These are phyloP conservation scores for Hura crepitans DNA, from an alignment of 441 rosid genomes.

Conservation along the genomic window DNA sequence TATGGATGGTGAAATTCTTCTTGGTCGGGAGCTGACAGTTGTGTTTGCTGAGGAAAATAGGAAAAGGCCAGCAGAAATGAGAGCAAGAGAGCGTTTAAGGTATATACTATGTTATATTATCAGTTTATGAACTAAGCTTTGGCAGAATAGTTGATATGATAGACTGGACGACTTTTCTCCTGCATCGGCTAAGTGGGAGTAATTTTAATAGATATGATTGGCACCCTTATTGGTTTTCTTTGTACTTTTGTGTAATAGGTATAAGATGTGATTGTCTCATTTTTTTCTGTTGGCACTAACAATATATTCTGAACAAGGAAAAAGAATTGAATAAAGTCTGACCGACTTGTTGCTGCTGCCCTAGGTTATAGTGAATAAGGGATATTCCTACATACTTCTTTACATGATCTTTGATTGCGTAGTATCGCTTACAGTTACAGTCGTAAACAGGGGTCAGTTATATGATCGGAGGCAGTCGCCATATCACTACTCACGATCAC, in stretches of 20 bases:
- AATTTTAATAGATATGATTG: not conserved
- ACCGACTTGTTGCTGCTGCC: not conserved
- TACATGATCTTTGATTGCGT: not conserved
- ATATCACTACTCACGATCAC: slow-evolving; percentile 43
- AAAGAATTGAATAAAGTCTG: not conserved
- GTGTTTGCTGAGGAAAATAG: slow-evolving; percentile 38
- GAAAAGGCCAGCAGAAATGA: slow-evolving; percentile 40
- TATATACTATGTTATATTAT: slow-evolving; percentile 24
- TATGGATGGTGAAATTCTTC: slow-evolving; percentile 38
- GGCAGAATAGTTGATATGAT: not conserved
- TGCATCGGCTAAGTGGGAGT: not conserved
- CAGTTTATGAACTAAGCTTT: not conserved
- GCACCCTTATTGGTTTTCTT: too few relatives aligned
- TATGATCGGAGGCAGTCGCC: slow-evolving; percentile 42
- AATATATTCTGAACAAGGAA: not conserved
- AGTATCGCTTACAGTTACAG: slow-evolving; percentile 1
- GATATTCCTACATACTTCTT: not conserved
- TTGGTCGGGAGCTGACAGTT: slow-evolving; percentile 33
- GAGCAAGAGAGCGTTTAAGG: slow-evolving; percentile 66
- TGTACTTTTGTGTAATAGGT: too few relatives aligned
- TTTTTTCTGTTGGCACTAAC: too few relatives aligned
- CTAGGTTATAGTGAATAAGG: not conserved
- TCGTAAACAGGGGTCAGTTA: slow-evolving; percentile 31
- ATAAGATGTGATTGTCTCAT: too few relatives aligned
- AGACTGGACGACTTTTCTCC: not conserved